Base-by-base conservation (phyloP, 2,329 filamentous ascomycete species). In the Tolypocladium ophioglossoides region DNA sequence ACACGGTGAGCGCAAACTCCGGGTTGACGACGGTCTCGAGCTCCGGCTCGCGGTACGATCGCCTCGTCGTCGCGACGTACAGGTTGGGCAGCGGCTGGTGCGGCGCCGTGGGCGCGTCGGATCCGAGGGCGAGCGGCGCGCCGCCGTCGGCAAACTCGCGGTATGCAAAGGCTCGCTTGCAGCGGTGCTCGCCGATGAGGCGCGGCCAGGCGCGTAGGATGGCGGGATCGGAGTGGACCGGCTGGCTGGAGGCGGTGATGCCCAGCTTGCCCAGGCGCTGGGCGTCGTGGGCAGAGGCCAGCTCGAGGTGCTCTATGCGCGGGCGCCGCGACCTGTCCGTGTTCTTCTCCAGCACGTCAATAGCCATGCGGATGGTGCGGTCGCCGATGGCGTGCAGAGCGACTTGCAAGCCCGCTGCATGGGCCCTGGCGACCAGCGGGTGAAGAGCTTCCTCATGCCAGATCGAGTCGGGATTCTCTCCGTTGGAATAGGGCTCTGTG, bases 371-470 rank as follows among this genome's bases (percentile, higher is more conserved):
- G 32, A 85, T 72, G 1, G 83, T 81, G 20, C 71, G 70, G 61
- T 86, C 82, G 41, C 83, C 83, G 55, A 86, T 86, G 44, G 83
- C 83, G 60, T 86, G 83, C 11, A 86, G 70, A 0, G 83, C 83
- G 39, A 80, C 77, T 62, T 86, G 83, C 40, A 86, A 64, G 1
- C 77, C 77, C 1, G 74, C 74, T 3, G 68, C 69, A 47, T 77
- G 74, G 2, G 82, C 82, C n/a, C 72, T 72, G 12, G 71, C 66
- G 1, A 86, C 76, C 0, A 84, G 77, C 0, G 75, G 74, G 4
- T 70, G 71, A 6, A 86, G 72, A 56, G 78, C 74, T 18, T 73
- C 70, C 2, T 70, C 66, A 0, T 73, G 69, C 83, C 83, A 86
- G 51, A 85, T 72, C 0, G 80, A 72, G 2, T 78, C 74, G 24